Conservation (phyloP, 371 early-diverging fungal genomes). For the Nematocida ausubeli region DNA sequence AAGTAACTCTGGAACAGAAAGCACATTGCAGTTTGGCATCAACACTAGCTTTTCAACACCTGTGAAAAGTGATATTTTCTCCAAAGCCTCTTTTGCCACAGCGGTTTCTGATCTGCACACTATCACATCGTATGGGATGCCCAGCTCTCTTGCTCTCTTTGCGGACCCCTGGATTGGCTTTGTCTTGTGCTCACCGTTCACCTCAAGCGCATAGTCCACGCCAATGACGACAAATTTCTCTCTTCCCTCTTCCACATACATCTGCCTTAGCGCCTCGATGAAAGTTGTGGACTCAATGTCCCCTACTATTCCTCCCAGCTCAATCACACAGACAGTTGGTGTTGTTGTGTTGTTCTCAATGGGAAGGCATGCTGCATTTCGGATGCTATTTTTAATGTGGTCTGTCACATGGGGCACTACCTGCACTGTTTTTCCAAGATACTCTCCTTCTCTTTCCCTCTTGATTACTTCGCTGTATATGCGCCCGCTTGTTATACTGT, state of each 20-base stretch:
- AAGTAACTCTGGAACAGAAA: conserved; percentile 86
- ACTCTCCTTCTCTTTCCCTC: conserved; percentile 83
- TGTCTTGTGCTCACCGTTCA: conserved; percentile 96
- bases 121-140: conserved; percentile 88
- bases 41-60: conserved; percentile 79
- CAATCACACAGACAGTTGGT: conserved; percentile 94
- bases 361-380: conserved; percentile 74
- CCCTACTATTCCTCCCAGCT: conserved; percentile 96
- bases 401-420: conserved; percentile 94
- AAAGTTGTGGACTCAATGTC: conserved; percentile 96
- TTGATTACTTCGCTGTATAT: conserved; percentile 89
- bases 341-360: conserved; percentile 69
- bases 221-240: conserved; percentile 90
- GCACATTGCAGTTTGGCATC: conserved; percentile 86
- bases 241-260: conserved; percentile 91
- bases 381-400: conserved; percentile 90
- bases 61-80: conserved; percentile 93
- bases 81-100: conserved; percentile 75
- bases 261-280: conserved; percentile 94
- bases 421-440: conserved; percentile 94
- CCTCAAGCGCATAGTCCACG: conserved; percentile 88
- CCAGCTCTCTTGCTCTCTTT: conserved; percentile 84
- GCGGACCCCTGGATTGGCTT: conserved; percentile 93
- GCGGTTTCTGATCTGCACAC: conserved; percentile 82
- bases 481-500: conserved; percentile 97